Conservation (phyloP, 805 yeast species). For the Komagataella populi region DNA sequence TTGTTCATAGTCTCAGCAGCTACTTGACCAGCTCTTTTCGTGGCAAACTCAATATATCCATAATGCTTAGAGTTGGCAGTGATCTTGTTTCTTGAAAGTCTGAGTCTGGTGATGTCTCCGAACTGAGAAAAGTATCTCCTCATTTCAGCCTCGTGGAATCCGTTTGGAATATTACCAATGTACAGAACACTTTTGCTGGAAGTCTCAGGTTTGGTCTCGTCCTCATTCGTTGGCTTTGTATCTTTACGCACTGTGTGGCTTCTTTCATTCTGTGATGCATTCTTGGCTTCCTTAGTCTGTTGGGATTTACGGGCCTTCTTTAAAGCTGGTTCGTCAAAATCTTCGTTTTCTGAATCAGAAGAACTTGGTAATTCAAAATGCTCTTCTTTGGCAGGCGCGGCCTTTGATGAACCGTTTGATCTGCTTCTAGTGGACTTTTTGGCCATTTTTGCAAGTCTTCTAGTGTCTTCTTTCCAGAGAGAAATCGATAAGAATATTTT, state of each 20-base stretch:
- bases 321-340: conserved; percentile 2
- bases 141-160: conserved; percentile 76
- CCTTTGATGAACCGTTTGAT: neutral
- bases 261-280: conserved; percentile 1
- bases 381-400: neutral
- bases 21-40: conserved; percentile 62
- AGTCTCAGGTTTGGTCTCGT: conserved; percentile 8
- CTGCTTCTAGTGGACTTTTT: neutral
- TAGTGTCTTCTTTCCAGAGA: neutral
- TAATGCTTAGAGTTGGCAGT: conserved; percentile 87
- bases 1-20: conserved; percentile 96
- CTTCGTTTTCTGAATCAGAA: conserved; percentile 2
- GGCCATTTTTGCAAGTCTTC: neutral
- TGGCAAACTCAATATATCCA: conserved; percentile 77
- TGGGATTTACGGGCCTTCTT: neutral
- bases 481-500: neutral
- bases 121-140: conserved; percentile 79
- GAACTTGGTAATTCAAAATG: conserved; percentile 2
- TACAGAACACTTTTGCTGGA: conserved; percentile 57
- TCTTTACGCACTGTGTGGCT: conserved; percentile 4
- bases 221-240: conserved; percentile 12
- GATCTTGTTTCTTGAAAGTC: conserved; percentile 78
- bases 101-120: conserved; percentile 68
- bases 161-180: conserved; percentile 86
- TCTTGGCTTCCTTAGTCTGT: conserved; percentile 1